Conservation (phyloP, 2,329 filamentous ascomycete genomes). For the Akanthomyces uredinophilus region DNA sequence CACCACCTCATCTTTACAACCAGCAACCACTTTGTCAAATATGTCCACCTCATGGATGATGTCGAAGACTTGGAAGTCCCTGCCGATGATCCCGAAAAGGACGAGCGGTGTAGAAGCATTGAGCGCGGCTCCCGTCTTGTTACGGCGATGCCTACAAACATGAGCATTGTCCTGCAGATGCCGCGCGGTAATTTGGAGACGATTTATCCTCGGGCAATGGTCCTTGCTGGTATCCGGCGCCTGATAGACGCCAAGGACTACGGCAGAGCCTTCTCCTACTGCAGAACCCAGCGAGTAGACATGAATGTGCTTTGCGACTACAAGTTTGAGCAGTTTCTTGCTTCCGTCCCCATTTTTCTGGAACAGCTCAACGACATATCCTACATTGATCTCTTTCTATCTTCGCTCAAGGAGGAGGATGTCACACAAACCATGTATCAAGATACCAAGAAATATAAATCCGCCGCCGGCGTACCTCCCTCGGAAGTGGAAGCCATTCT, state of each 20-base stretch:
- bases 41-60: constrained; percentile 67
- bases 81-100: constrained; percentile 80
- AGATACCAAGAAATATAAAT: constrained; percentile 59
- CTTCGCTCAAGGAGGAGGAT: constrained; percentile 82
- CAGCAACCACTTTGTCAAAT: constrained; percentile 87
- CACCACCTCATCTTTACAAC: constrained; percentile 89
- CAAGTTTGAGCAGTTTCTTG: constrained; percentile 78
- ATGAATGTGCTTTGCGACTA: constrained; percentile 98
- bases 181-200: constrained; percentile 93
- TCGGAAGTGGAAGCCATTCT: constrained; percentile 16
- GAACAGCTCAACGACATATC: constrained; percentile 77
- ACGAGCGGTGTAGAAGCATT: constrained; percentile 87
- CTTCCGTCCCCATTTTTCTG: constrained; percentile 69
- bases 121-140: constrained; percentile 85
- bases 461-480: constrained; percentile 14
- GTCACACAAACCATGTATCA: constrained; percentile 92
- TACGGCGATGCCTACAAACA: constrained; percentile 82
- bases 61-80: constrained; percentile 78
- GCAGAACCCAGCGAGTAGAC: constrained; percentile 88
- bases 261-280: constrained; percentile 76
- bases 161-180: constrained; percentile 87
- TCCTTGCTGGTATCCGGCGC: constrained; percentile 80
- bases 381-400: constrained; percentile 86
- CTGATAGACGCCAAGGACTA: constrained; percentile 80
- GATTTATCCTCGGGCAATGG: constrained; percentile 86